These are phyloP conservation scores for Crithidia acanthocephali DNA, from an alignment of 208 protist genomes.

Conservation along the genomic window DNA sequence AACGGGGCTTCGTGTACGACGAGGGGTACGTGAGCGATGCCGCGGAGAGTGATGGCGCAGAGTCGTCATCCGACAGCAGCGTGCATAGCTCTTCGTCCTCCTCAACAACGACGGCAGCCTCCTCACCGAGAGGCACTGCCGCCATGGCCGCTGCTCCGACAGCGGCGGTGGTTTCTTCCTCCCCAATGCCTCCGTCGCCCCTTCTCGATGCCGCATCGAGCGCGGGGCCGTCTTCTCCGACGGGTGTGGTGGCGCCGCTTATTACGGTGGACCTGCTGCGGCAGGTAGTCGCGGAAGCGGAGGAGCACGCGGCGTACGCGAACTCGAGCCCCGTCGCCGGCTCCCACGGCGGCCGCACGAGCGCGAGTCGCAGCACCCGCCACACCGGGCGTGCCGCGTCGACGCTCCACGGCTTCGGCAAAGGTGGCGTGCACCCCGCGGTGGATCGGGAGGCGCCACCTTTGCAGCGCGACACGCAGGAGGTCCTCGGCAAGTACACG, in stretches of 20 bases:
- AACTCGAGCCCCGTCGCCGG: not conserved
- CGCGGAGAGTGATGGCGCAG: not conserved
- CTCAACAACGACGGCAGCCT: not conserved
- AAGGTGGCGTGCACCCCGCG: not conserved
- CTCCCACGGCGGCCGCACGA: conserved; percentile 6
- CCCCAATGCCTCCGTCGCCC: not conserved
- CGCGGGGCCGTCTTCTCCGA: not conserved
- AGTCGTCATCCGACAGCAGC: not conserved
- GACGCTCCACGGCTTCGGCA: conserved; percentile 17
- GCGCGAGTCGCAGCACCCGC: conserved; percentile 16
- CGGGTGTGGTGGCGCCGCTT: not conserved
- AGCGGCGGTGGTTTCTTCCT: not conserved
- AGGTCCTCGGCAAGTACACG: conserved; percentile 39
- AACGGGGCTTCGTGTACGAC: conserved; percentile 29
- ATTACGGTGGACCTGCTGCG: conserved; percentile 37
- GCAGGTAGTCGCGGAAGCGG: conserved; percentile 11
- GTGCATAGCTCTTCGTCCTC: not conserved
- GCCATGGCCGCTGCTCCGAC: too few relatives aligned
- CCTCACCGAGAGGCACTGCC: too few relatives aligned
- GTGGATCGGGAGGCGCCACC: conserved; percentile 26
- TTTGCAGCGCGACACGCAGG: conserved; percentile 5
- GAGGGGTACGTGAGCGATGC: conserved; percentile 29
- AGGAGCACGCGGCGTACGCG: not conserved
- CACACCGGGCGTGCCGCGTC: not conserved
- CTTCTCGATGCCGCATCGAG: not conserved